Evolutionary conservation across 202 grass and related monocot genomes (phyloP).

Genomic region (Musa balbisiana): DNA sequence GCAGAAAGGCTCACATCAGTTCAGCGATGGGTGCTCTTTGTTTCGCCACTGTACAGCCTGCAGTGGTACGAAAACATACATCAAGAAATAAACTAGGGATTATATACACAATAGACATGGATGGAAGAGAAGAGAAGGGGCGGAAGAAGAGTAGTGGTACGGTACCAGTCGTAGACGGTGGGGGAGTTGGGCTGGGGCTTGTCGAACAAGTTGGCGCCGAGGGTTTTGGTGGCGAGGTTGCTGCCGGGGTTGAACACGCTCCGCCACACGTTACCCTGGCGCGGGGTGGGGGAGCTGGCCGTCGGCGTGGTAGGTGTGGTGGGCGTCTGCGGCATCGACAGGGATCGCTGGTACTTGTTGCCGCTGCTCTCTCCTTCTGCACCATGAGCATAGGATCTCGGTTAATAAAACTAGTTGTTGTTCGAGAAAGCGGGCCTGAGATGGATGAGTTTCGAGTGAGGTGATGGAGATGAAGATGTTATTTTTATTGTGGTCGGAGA

Average conservation of each 20-base stretch:
- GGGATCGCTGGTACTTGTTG: constrained; percentile 32
- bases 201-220: constrained; percentile 76
- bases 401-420: neutral
- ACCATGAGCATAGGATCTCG: neutral
- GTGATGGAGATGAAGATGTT: neutral
- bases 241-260: constrained; percentile 94
- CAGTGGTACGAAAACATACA: neutral
- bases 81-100: neutral
- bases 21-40: constrained; percentile 63
- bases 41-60: constrained; percentile 64
- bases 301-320: constrained; percentile 50
- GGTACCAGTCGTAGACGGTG: constrained; percentile 90
- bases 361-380: constrained; percentile 26
- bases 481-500: neutral
- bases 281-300: constrained; percentile 11
- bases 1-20: neutral
- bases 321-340: constrained; percentile 28
- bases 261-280: constrained; percentile 69
- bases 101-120: neutral
- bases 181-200: constrained; percentile 72
- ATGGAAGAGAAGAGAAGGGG: too few relatives aligned
- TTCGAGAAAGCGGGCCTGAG: too few relatives aligned
- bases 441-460: too few relatives aligned
- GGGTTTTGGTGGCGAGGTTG: constrained; percentile 61
- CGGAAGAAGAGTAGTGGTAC: too few relatives aligned